A percentile compares a stretch with the other conserved stretches of the same genome.
phyloP scores from a whole-genome alignment of 139 green algal genomes.

The Asterochloris sp. region DNA sequence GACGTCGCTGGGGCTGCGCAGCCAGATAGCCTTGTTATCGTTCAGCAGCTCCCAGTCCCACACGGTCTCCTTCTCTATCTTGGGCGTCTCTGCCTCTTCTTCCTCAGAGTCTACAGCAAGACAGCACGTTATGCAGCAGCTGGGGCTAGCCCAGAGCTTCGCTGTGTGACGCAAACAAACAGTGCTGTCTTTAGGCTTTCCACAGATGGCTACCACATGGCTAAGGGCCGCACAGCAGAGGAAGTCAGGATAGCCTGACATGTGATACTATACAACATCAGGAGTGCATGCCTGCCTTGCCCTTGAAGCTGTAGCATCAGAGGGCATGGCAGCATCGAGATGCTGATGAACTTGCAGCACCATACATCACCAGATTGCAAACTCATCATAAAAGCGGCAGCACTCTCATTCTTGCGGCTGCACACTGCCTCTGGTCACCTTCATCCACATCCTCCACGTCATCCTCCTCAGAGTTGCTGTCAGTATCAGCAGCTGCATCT shows the following conservation, averaged over 20 bases:
- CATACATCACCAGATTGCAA: too few relatives aligned
- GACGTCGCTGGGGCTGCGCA: conserved; percentile 85
- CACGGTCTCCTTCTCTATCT: conserved; percentile 79
- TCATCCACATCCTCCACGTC: conserved; percentile 40
- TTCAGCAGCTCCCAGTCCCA: conserved; percentile 95
- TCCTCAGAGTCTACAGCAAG: conserved; percentile 30
- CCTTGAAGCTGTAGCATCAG: not conserved
- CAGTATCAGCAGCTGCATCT: not conserved
- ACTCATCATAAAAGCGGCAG: too few relatives aligned
- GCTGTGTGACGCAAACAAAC: not conserved
- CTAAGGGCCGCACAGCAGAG: too few relatives aligned
- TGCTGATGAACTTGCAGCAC: not conserved
- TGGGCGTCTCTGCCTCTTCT: conserved; percentile 54
- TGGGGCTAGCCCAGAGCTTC: not conserved
- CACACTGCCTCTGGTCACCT: too few relatives aligned
- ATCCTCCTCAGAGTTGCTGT: conserved; percentile 19
- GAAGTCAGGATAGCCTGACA: too few relatives aligned
- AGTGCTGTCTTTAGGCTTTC: too few relatives aligned
- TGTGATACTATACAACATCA: too few relatives aligned
- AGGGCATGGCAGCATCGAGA: not conserved
- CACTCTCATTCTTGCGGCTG: too few relatives aligned
- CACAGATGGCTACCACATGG: too few relatives aligned
- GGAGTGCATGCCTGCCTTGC: not conserved
- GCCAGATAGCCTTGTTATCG: conserved; percentile 95
- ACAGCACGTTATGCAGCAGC: not conserved